Base-by-base conservation (phyloP, 352 stramenopile genomes). In the Pythium phragmiticola region DNA sequence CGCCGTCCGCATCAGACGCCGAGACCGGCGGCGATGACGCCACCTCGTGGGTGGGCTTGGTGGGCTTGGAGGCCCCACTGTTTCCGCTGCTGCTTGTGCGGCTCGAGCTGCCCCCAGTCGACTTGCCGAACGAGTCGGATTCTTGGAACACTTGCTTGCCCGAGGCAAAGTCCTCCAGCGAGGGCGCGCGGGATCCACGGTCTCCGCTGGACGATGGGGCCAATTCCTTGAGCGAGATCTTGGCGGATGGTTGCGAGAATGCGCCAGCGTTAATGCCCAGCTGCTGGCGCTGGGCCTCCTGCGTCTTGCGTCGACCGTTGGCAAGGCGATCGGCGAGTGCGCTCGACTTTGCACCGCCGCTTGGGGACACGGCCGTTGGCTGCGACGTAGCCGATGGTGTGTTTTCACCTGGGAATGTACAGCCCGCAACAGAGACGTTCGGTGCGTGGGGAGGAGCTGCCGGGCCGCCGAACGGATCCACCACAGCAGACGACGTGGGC, bases 161-260 rank as follows among this genome's bases (percentile, higher is more conserved):
- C 39, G 74, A 69, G 6, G 70, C 75, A 55, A 88, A 88, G 50
- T 86, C 79, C 34, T 88, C 79, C 23, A 88, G 53, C 14, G 75
- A 80, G 12, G 73, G 64, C 13, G 64, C 49, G 17, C 48, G 52
- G 9, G 41, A 33, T 7, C 42, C 47, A 36, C 48, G 70, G 51
- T 77, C 58, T 47, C 66, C 8, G 14, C 51, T 28, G 11, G 26
- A 4, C 17, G 63, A 47, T 33, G 68, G 72, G 6, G 60, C 72
- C 48, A 89, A 57, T n/a, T 74, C 80, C 69, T 87, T 89, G 42
- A 89, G 74, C 7, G 80, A 89, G 48, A 89, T 86, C 57, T 80
- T 81, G 1, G 77, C 60, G 0, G 46, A 60, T 3, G 70, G 66
- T 23, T 70, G 63, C 3, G 65, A 59, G 49, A 90, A 92, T 0